Conservation (phyloP, 345 rosid species). For the Limnanthes douglasii region DNA sequence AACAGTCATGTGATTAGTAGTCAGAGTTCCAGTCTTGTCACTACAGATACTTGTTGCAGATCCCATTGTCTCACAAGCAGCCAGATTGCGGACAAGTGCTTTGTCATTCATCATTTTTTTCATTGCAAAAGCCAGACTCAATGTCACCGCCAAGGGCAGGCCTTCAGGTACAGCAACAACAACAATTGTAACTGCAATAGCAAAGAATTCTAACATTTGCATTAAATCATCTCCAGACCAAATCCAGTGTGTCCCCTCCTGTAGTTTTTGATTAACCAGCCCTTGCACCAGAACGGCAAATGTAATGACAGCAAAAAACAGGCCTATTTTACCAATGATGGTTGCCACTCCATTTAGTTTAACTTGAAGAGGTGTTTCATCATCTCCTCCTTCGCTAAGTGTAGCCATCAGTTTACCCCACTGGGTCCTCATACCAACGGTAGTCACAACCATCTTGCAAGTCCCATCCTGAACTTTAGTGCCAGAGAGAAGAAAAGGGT, state of each 20-base stretch:
- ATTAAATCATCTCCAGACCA: conserved; percentile 61
- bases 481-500: conserved; percentile 68
- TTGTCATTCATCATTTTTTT: conserved; percentile 91
- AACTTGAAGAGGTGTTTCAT: conserved; percentile 83
- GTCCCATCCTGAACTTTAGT: conserved; percentile 65
- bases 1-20: conserved; percentile 78
- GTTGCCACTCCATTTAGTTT: conserved; percentile 77
- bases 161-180: conserved; percentile 98
- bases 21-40: conserved; percentile 88
- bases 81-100: conserved; percentile 73
- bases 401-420: conserved; percentile 89
- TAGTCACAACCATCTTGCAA: conserved; percentile 71
- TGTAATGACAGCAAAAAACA: conserved; percentile 58
- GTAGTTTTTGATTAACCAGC: conserved; percentile 35
- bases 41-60: conserved; percentile 80
- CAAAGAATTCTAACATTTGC: conserved; percentile 58
- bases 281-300: conserved; percentile 70
- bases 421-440: conserved; percentile 85
- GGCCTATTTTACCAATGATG: conserved; percentile 64
- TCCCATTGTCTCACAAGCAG: conserved; percentile 97
- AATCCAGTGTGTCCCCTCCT: conserved; percentile 35
- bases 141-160: conserved; percentile 82
- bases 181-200: conserved; percentile 80
- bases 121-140: conserved; percentile 94
- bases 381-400: conserved; percentile 59